Evolutionary conservation across 1,139 yeast genomes (phyloP).

Genomic region (Meyerozyma carpophila): DNA sequence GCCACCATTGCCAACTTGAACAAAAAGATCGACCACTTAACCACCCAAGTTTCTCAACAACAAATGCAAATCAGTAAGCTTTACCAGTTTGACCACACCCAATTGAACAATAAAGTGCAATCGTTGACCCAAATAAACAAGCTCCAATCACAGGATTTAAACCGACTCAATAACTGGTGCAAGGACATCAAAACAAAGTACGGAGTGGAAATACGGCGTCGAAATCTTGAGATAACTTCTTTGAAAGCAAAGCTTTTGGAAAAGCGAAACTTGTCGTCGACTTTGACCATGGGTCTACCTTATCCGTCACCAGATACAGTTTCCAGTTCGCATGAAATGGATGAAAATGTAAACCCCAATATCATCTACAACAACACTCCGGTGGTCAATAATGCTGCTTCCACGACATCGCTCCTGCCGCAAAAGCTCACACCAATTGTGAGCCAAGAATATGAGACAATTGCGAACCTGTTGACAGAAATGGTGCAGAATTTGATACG

Average conservation of each 20-base stretch:
- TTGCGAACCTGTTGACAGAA: slow-evolving; percentile 33
- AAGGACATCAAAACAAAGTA: slow-evolving; percentile 30
- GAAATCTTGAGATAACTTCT: slow-evolving; percentile 28
- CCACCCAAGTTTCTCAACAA: slow-evolving; percentile 9
- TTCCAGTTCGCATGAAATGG: slow-evolving; percentile 4
- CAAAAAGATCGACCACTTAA: slow-evolving; percentile 18
- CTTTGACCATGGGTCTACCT: slow-evolving; percentile 24
- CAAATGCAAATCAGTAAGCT: slow-evolving; percentile 5
- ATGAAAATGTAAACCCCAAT: slow-evolving; percentile 16
- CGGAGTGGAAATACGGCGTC: slow-evolving; percentile 37
- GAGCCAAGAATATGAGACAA: slow-evolving; percentile 31
- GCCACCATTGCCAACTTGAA: slow-evolving; percentile 22
- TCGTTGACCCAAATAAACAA: slow-evolving; percentile 21
- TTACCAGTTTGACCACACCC: slow-evolving; percentile 7
- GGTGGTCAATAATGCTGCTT: slow-evolving; percentile 22
- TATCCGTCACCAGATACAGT: slow-evolving; percentile 8
- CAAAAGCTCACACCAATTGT: slow-evolving; percentile 10
- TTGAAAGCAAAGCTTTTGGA: slow-evolving; percentile 38
- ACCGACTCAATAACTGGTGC: slow-evolving; percentile 24
- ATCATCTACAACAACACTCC: slow-evolving; percentile 32
- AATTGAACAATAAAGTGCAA: slow-evolving; percentile 15
- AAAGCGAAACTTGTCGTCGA: slow-evolving; percentile 27
- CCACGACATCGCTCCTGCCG: slow-evolving; percentile 3
- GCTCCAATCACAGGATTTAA: slow-evolving; percentile 25
- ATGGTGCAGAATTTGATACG: slow-evolving; percentile 34